These are phyloP conservation scores for Raffaelea ambrosiae DNA, from an alignment of 2,329 filamentous ascomycete genomes.

Conservation along the genomic window DNA sequence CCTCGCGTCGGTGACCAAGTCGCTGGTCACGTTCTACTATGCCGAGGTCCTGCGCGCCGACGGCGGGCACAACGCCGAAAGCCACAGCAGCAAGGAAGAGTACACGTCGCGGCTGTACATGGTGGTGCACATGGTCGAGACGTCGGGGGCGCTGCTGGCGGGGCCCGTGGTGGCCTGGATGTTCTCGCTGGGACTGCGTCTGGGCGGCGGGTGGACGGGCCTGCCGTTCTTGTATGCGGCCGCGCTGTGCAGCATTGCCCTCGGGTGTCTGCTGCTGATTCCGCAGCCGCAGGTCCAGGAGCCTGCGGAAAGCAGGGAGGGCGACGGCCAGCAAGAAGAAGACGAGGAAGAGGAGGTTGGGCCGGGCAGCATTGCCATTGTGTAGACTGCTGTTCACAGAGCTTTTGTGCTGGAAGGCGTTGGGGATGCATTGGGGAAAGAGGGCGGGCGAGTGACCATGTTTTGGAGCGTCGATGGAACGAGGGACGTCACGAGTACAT, in stretches of 20 bases:
- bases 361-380: not conserved
- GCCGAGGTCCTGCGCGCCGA: not conserved
- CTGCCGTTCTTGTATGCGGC: slow-evolving; percentile 16
- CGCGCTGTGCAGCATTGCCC: slow-evolving; percentile 5
- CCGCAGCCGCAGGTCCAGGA: not conserved
- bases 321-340: not conserved
- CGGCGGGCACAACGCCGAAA: slow-evolving; percentile 1
- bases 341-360: not conserved
- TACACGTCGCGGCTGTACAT: slow-evolving; percentile 20
- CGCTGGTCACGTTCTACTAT: slow-evolving; percentile 13
- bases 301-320: not conserved
- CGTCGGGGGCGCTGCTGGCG: slow-evolving; percentile 14
- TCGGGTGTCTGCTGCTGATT: slow-evolving; percentile 2
- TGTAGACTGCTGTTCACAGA: not conserved
- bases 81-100: slow-evolving; percentile 1
- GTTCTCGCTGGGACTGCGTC: slow-evolving; percentile 16
- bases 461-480: too few species aligned
- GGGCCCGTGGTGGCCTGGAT: slow-evolving; percentile 18
- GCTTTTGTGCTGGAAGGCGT: not conserved
- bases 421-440: too few species aligned
- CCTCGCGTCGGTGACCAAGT: slow-evolving; percentile 13
- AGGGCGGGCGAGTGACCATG: too few species aligned
- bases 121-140: slow-evolving; percentile 19
- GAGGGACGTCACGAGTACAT: too few species aligned
- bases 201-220: slow-evolving; percentile 16